These are phyloP conservation scores for Globisporangium paddicum DNA, from an alignment of 352 stramenopile genomes.

Conservation along the genomic window DNA sequence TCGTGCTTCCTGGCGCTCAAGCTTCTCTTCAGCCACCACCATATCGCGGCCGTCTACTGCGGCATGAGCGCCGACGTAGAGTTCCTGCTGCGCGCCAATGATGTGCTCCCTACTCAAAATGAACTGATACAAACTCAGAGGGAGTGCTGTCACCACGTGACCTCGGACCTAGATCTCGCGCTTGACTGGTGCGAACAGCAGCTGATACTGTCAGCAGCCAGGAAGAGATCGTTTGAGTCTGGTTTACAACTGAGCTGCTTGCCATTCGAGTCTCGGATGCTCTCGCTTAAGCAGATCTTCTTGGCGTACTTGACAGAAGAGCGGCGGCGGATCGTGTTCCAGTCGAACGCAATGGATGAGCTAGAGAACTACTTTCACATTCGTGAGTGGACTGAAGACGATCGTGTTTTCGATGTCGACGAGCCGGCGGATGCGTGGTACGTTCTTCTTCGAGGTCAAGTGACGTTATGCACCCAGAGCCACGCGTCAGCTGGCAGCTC, in stretches of 20 bases:
- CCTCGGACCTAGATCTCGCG: slow-evolving; percentile 41
- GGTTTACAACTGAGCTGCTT: slow-evolving; percentile 19
- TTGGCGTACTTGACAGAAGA: slow-evolving; percentile 31
- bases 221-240: slow-evolving; percentile 31
- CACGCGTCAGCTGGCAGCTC: not conserved
- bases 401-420: slow-evolving; percentile 32
- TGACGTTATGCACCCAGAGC: slow-evolving; percentile 32
- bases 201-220: slow-evolving; percentile 39
- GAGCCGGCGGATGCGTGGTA: slow-evolving; percentile 42
- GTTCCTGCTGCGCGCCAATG: slow-evolving; percentile 51
- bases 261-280: slow-evolving; percentile 20
- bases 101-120: slow-evolving; percentile 25
- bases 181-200: slow-evolving; percentile 67
- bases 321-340: slow-evolving; percentile 12
- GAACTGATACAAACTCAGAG: slow-evolving; percentile 7
- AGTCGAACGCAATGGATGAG: slow-evolving; percentile 20
- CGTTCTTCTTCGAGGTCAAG: slow-evolving; percentile 43
- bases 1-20: slow-evolving; percentile 72
- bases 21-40: slow-evolving; percentile 43
- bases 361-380: slow-evolving; percentile 32
- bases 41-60: slow-evolving; percentile 56
- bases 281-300: slow-evolving; percentile 40
- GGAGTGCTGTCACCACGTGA: slow-evolving; percentile 29
- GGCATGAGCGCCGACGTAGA: slow-evolving; percentile 53
- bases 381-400: slow-evolving; percentile 25